Percentiles rank a stretch among this genome's conserved stretches.
These are phyloP conservation scores for Zymoseptoria crescenta DNA, from an alignment of 2,329 filamentous ascomycete genomes.

Conservation along the genomic window DNA sequence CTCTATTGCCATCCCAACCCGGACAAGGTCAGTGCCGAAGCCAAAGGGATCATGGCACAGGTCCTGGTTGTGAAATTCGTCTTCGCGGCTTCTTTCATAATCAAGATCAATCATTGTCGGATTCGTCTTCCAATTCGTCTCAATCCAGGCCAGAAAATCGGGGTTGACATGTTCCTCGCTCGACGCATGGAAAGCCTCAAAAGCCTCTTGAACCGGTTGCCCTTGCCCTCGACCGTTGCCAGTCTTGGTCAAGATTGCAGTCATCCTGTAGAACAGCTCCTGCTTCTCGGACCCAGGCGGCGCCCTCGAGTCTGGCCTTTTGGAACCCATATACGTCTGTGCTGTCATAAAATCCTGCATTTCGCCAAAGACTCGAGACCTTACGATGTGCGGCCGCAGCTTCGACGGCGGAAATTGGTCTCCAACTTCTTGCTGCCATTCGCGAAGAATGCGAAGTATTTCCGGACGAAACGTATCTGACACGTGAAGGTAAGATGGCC, in stretches of 20 bases:
- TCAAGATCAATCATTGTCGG: conserved; percentile 8
- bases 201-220: conserved; percentile 1
- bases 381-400: neutral
- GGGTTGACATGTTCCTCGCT: neutral
- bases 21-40: neutral
- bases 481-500: conserved; percentile 2
- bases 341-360: neutral
- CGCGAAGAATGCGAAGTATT: conserved; percentile 1
- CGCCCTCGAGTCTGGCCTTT: neutral
- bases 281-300: conserved; percentile 6
- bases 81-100: conserved; percentile 1
- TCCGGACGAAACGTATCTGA: conserved; percentile 3
- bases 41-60: conserved; percentile 4
- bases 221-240: neutral
- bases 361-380: neutral
- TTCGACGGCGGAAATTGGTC: conserved; percentile 3
- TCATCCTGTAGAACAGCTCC: conserved; percentile 6
- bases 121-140: conserved; percentile 7
- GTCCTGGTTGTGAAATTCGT: neutral
- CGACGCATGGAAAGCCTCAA: neutral
- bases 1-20: neutral
- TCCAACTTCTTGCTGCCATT: conserved; percentile 9
- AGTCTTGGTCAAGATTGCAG: conserved; percentile 1
- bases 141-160: neutral
- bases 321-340: neutral